These are phyloP conservation scores for Chlorella sp. DNA, from an alignment of 139 green algal genomes.

Conservation along the genomic window DNA sequence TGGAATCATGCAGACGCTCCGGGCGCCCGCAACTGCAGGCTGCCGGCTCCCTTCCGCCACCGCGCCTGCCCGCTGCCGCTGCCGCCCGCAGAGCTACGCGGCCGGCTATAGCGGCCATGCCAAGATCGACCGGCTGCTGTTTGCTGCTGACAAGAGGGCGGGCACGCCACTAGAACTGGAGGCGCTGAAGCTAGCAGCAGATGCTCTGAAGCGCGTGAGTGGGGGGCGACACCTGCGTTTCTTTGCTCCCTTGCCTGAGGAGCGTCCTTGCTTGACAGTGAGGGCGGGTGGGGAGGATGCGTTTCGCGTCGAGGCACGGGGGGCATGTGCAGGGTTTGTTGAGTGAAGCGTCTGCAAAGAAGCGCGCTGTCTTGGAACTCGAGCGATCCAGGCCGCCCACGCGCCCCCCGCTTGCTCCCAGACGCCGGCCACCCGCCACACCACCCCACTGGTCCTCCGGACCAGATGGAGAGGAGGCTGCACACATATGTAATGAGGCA, in stretches of 20 bases:
- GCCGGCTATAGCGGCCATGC: constrained; percentile 74
- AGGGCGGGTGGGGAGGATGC: too few relatives aligned
- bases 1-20: not conserved
- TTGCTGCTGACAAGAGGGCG: constrained; percentile 68
- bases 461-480: too few relatives aligned
- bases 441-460: too few relatives aligned
- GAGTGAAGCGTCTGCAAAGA: too few relatives aligned
- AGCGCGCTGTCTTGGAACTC: too few relatives aligned
- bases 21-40: not conserved
- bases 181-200: constrained; percentile 75
- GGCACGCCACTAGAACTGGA: constrained; percentile 76
- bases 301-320: not conserved
- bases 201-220: constrained; percentile 73
- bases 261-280: too few relatives aligned
- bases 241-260: too few relatives aligned
- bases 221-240: too few relatives aligned
- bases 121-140: constrained; percentile 77
- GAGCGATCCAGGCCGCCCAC: too few relatives aligned
- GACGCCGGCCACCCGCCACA: too few relatives aligned
- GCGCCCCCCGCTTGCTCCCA: too few relatives aligned
- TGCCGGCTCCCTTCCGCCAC: not conserved
- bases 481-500: too few relatives aligned
- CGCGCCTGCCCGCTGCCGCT: not conserved
- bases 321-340: not conserved
- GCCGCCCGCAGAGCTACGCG: constrained; percentile 71